phyloP scores from a whole-genome alignment of 2,329 filamentous ascomycete genomes.

The Botrytis byssoidea region DNA sequence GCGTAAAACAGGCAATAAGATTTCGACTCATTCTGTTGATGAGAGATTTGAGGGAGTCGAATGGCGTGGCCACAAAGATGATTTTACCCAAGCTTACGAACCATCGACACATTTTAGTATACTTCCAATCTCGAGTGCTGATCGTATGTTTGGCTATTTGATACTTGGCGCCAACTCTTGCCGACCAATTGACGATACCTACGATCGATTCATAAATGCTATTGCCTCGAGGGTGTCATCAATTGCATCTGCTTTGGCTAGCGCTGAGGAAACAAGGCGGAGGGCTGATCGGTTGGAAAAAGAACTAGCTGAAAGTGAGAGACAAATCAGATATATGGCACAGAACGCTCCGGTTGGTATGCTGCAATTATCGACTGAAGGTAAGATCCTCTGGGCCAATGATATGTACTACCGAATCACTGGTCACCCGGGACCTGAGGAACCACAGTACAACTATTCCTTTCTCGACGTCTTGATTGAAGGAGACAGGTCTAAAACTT shows the following conservation, averaged over 20 bases:
- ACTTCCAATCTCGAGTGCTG: slow-evolving; percentile 28
- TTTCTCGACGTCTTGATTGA: slow-evolving; percentile 32
- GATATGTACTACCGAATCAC: slow-evolving; percentile 34
- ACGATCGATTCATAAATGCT: slow-evolving; percentile 33
- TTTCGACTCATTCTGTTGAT: slow-evolving; percentile 30
- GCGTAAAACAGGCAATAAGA: slow-evolving; percentile 26
- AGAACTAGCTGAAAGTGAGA: slow-evolving; percentile 22
- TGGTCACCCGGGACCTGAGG: slow-evolving; percentile 24
- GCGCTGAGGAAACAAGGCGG: slow-evolving; percentile 26
- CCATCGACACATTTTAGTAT: slow-evolving; percentile 30
- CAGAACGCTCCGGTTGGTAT: slow-evolving; percentile 36
- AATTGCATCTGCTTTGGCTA: slow-evolving; percentile 30
- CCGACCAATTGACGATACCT: slow-evolving; percentile 32
- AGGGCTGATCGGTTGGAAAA: slow-evolving; percentile 21
- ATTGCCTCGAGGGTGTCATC: slow-evolving; percentile 31
- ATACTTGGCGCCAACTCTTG: slow-evolving; percentile 34
- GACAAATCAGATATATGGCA: slow-evolving; percentile 35
- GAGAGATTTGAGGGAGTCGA: slow-evolving; percentile 27
- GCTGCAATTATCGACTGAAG: slow-evolving; percentile 32
- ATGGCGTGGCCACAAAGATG: slow-evolving; percentile 24
- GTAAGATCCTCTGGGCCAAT: slow-evolving; percentile 34
- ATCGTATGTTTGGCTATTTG: slow-evolving; percentile 31
- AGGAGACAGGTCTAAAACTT: slow-evolving; percentile 28
- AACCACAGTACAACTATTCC: slow-evolving; percentile 24
- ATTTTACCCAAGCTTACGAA: slow-evolving; percentile 26